phyloP scores from a whole-genome alignment of 768 basidiomycete genomes.

The Xerocomellus intermedius region DNA sequence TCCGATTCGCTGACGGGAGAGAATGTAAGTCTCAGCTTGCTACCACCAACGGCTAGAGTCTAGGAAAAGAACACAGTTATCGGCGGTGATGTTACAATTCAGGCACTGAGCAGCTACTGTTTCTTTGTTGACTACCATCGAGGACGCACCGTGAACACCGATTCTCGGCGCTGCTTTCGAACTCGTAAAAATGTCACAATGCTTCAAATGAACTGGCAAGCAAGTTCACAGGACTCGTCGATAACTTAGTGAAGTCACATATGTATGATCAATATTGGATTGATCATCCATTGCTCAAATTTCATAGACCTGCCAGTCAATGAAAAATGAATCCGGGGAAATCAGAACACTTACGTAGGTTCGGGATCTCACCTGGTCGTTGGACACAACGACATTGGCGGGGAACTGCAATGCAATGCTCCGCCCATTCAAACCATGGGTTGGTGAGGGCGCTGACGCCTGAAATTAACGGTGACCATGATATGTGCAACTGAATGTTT shows the following conservation, averaged over 20 bases:
- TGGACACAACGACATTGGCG: neutral
- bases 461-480: neutral
- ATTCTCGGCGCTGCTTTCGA: neutral
- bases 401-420: neutral
- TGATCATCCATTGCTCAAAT: neutral
- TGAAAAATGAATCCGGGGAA: slow-evolving; percentile 10
- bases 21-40: neutral
- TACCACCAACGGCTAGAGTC: neutral
- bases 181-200: neutral
- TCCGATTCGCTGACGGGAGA: neutral
- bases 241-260: neutral
- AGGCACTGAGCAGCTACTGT: neutral
- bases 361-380: neutral
- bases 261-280: neutral
- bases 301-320: neutral
- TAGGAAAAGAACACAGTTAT: neutral
- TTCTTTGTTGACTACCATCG: neutral
- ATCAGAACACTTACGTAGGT: slow-evolving; percentile 9
- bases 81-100: neutral
- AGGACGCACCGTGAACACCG: neutral
- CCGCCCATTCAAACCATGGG: neutral
- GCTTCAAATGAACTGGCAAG: neutral
- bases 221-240: neutral
- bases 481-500: neutral
- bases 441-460: neutral